A percentile compares a stretch with the other conserved stretches of the same genome.
Conservation (phyloP, 768 basidiomycete genomes). For the Leccinum rimulosum region DNA sequence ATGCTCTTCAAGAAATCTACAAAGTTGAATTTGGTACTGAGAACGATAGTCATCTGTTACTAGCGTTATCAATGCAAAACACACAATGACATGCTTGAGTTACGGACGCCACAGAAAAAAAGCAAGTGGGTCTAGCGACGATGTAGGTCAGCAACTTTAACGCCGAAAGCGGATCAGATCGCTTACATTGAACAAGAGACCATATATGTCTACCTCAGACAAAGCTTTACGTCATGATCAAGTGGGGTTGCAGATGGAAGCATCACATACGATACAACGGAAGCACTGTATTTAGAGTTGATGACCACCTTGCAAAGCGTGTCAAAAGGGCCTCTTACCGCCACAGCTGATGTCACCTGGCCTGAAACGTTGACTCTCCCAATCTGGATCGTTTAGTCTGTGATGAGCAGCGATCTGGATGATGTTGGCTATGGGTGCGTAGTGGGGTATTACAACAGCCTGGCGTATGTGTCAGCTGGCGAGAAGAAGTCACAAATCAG, state of each 20-base stretch:
- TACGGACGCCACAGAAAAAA: slow-evolving; percentile 52
- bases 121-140: slow-evolving; percentile 53
- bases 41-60: slow-evolving; percentile 49
- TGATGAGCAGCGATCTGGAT: slow-evolving; percentile 57
- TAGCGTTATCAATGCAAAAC: slow-evolving; percentile 5
- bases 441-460: slow-evolving; percentile 64
- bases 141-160: slow-evolving; percentile 14
- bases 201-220: slow-evolving; percentile 55
- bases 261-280: slow-evolving; percentile 56
- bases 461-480: slow-evolving; percentile 13
- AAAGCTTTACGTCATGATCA: neutral
- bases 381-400: slow-evolving; percentile 42
- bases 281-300: slow-evolving; percentile 39
- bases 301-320: slow-evolving; percentile 1
- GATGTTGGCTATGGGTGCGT: slow-evolving; percentile 58
- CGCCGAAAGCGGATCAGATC: neutral
- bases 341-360: slow-evolving; percentile 60
- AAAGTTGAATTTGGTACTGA: slow-evolving; percentile 45
- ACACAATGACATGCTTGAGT: neutral
- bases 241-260: neutral
- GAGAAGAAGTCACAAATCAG: neutral
- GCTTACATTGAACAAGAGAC: slow-evolving; percentile 56
- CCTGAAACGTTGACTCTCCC: slow-evolving; percentile 50
- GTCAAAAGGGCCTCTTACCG: slow-evolving; percentile 38
- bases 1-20: slow-evolving; percentile 45